Percentiles rank a stretch among this genome's conserved stretches.
Conservation (phyloP, 768 basidiomycete genomes). For the Lactarius hengduanensis region DNA sequence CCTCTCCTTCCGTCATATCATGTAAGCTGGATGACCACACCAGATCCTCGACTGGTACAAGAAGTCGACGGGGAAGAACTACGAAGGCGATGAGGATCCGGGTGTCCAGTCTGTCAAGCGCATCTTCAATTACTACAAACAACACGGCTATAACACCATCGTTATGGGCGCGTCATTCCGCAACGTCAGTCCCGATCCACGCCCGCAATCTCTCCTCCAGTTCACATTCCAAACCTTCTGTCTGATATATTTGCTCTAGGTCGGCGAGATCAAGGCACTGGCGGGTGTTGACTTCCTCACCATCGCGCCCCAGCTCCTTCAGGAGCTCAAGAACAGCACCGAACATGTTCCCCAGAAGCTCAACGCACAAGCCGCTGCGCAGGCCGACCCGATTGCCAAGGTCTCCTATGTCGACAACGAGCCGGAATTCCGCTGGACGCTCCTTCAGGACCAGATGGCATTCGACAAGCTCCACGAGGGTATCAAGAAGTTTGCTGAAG, state of each 20-base stretch:
- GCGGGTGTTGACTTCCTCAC: constrained; percentile 98
- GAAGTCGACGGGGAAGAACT: constrained; percentile 77
- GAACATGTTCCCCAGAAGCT: constrained; percentile 83
- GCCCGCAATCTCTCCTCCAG: not conserved
- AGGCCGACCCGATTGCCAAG: constrained; percentile 67
- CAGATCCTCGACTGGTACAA: constrained; percentile 99
- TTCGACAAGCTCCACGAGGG: constrained; percentile 99
- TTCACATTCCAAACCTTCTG: not conserved
- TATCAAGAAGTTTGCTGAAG: constrained; percentile 97
- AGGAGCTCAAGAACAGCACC: constrained; percentile 85
- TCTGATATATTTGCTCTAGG: constrained; percentile 40
- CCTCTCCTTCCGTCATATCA: constrained; percentile 8
- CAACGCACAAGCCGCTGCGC: constrained; percentile 56
- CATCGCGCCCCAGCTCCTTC: constrained; percentile 86
- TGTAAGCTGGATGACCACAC: constrained; percentile 25
- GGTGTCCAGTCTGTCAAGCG: constrained; percentile 94
- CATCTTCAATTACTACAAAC: constrained; percentile 99
- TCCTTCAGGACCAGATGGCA: constrained; percentile 95
- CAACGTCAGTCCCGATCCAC: constrained; percentile 58
- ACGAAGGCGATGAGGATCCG: constrained; percentile 90
- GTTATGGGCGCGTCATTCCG: constrained; percentile 99
- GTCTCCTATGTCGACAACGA: constrained; percentile 89
- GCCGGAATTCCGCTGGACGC: constrained; percentile 92
- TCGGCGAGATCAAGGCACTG: constrained; percentile 89
- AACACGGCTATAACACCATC: constrained; percentile 96